Base-by-base conservation (phyloP, 306 rosid genomes). In the Rubus parviflorus region DNA sequence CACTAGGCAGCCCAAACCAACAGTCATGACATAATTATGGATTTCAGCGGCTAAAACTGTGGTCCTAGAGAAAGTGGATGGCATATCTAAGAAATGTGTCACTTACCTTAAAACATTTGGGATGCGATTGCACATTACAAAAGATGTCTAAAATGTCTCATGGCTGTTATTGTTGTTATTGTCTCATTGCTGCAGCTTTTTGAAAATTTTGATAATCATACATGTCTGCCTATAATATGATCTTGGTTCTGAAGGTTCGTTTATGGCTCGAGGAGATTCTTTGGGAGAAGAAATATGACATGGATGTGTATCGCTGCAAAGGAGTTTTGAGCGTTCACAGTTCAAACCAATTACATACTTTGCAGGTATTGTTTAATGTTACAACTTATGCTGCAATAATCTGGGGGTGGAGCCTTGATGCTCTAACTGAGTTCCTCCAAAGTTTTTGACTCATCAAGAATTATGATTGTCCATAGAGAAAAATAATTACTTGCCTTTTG, bases 251-350 rank as follows among this genome's bases (percentile, higher is more conserved):
- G 14, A 76, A 95, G 98, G 91, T 85, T 49, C 90, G 93, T 42
- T 11, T 79, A 71, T 92, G 97, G 98, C 87, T 95, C 56, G 98
- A 95, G 89, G 97, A 95, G 86, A 88, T 95, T 83, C 96, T 92
- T 58, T 95, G 98, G 98, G 98, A 95, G 53, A 95, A 90, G 92
- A 95, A 95, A 85, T 76, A 81, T 70, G 96, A 85, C 80, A 89
- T 95, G 95, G 97, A 95, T 68, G 93, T 90, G 37, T 95, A 92
- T 80, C 98, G 98, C 57, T 90, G 97, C 87, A 95, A 92, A 73
- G 97, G 98, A 83, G 83, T 95, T 72, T 77, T 92, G 64, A 87
- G 86, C 45, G 47, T 87, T 64, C 81, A 81, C 72, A 90, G 85
- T 81, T 90, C 92, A 81, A 86, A 87, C 82, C 91, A 90, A 61